Percentiles rank a stretch among this genome's conserved stretches.
Evolutionary conservation across 495 filamentous ascomycete genomes (phyloP).

Genomic region (Aspergillus hancockii): DNA sequence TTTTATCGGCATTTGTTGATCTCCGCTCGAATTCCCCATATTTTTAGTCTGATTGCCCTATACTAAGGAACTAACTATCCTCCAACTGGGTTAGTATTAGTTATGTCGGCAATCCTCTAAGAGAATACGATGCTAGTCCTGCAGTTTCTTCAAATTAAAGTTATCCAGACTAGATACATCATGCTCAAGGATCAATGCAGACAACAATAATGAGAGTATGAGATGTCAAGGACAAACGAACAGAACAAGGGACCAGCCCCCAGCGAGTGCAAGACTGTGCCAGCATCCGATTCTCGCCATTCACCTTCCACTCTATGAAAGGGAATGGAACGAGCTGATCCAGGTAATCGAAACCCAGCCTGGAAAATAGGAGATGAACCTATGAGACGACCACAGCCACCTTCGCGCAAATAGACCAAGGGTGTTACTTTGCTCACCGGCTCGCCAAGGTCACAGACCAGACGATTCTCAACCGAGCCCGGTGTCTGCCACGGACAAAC

Average conservation of each 20-base stretch:
- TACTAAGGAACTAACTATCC: too few species aligned
- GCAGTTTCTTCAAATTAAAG: conserved; percentile 17
- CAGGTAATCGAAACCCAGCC: conserved; percentile 40
- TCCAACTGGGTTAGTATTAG: too few species aligned
- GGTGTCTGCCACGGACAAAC: conserved; percentile 41
- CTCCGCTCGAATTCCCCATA: too few species aligned
- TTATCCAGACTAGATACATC: conserved; percentile 28
- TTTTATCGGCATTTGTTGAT: not conserved
- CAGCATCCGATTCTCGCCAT: conserved; percentile 49
- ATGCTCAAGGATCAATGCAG: conserved; percentile 21
- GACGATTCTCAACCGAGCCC: conserved; percentile 6
- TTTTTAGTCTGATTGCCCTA: too few species aligned
- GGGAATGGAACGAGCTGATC: conserved; percentile 35
- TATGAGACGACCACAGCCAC: conserved; percentile 29
- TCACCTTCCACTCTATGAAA: conserved; percentile 21
- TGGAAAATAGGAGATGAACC: conserved; percentile 54
- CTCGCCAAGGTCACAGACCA: conserved; percentile 26
- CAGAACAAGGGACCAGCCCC: conserved; percentile 21
- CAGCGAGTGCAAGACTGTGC: conserved; percentile 17
- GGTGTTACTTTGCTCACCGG: conserved; percentile 2
- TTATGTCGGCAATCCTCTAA: too few species aligned
- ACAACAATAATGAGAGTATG: conserved; percentile 11
- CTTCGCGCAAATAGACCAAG: not conserved
- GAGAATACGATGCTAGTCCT: not conserved
- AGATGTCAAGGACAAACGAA: conserved; percentile 20